Evolutionary conservation across 176 grass and related monocot genomes (phyloP), one percentile per base, ranked within the genome.

Genomic region (Dendrocalamus sinicus): DNA sequence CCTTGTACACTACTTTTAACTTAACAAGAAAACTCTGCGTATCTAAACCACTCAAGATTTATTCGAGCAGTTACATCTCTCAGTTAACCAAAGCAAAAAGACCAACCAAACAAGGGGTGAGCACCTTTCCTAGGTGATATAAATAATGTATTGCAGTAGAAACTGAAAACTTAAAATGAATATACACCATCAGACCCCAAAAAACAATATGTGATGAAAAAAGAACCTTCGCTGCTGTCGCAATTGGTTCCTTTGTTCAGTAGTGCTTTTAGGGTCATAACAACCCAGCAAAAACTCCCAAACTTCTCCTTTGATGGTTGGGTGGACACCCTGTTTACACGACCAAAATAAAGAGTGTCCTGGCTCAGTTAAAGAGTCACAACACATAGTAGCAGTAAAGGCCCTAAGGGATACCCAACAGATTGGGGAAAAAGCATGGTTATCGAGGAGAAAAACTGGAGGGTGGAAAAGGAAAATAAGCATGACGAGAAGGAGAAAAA

Each of bases 221-320:
- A 73, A 64, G 67, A 92, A 98, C 93, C 96, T 95, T 85, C 96
- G 80, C 61, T 84, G 73, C 59, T 94, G 75, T 75, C 96, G 89
- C 76, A 95, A 80, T 30, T 91, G 91, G 26, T 84, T 92, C 62
- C 88, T 86, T 73, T 95, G 91, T 83, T 98, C 91, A 44, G 84
- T 86, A 41, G 91, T 95, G 83, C 91, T 94, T 84, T 94, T 92
- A 81, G 96, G 96, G 76, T 98, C 93, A 79, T 95, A 98, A 24
- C 96, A 98, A 10, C 96, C 91, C 65, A 98, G 86, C 81, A 98
- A 91, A 84, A 94, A 98, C 72, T 98, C 96, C 96, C 96, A 98
- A 53, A 98, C 93, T 76, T 70, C 93, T 91, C 96, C 96, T 91
- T 98, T 98, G 50, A 98, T 94, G 46, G 75, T 79, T 70, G 96